phyloP scores from a whole-genome alignment of 1,139 yeast genomes.

The Debaryomyces robertsiae region DNA sequence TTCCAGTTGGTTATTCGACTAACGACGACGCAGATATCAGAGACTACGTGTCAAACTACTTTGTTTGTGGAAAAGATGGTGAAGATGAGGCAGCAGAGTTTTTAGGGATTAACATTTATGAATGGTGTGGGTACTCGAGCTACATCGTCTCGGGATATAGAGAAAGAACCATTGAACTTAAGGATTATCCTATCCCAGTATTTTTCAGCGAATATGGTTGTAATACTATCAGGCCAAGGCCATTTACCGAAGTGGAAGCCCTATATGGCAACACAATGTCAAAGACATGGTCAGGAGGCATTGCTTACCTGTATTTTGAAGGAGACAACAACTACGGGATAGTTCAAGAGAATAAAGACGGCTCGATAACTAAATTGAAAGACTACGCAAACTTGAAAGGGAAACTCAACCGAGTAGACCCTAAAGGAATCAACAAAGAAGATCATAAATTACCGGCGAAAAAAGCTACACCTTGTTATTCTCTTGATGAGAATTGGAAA shows the following conservation, averaged over 20 bases:
- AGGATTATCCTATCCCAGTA: conserved; percentile 52
- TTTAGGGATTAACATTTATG: conserved; percentile 63
- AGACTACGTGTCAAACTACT: conserved; percentile 47
- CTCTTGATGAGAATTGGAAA: conserved; percentile 34
- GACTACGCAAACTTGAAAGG: conserved; percentile 45
- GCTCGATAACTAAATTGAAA: conserved; percentile 37
- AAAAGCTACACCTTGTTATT: not conserved
- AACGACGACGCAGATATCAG: conserved; percentile 60
- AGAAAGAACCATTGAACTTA: conserved; percentile 53
- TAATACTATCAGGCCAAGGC: conserved; percentile 54
- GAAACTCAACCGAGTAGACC: conserved; percentile 35
- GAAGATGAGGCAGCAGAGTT: conserved; percentile 44
- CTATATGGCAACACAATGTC: conserved; percentile 39
- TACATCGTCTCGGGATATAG: conserved; percentile 57
- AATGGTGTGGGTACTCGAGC: conserved; percentile 69
- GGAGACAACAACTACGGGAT: conserved; percentile 39
- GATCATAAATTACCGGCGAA: not conserved
- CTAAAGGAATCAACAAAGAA: conserved; percentile 24
- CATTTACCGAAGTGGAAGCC: conserved; percentile 53
- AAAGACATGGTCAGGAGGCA: conserved; percentile 46
- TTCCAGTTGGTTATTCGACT: conserved; percentile 66
- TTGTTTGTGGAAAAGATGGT: conserved; percentile 46
- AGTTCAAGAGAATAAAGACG: conserved; percentile 29
- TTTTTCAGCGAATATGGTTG: conserved; percentile 69
- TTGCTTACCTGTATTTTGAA: conserved; percentile 43